phyloP scores from a whole-genome alignment of 1,284 basidiomycete species.

The Sanghuangporus baumii region DNA sequence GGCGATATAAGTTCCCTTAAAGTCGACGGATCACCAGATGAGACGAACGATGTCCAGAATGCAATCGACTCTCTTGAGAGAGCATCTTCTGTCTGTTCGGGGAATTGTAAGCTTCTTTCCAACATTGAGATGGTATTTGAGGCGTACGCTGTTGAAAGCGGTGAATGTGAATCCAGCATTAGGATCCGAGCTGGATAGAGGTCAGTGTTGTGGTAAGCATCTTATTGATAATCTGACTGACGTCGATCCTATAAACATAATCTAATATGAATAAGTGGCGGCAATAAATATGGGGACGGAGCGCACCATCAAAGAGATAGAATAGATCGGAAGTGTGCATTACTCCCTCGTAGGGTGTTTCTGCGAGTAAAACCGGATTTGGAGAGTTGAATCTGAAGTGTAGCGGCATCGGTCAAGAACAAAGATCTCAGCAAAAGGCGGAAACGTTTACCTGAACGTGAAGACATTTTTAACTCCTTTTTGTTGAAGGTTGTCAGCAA shows the following conservation, averaged over 20 bases:
- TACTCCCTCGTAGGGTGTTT: conserved; percentile 33
- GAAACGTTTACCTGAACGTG: conserved; percentile 21
- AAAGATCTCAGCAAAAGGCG: not conserved
- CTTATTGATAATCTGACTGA: conserved; percentile 18
- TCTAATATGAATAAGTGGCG: not conserved
- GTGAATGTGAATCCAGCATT: conserved; percentile 33
- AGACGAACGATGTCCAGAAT: conserved; percentile 42
- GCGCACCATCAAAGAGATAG: conserved; percentile 37
- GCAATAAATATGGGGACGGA: not conserved
- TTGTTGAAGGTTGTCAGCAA: conserved; percentile 30
- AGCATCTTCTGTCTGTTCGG: conserved; percentile 32
- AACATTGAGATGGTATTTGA: conserved; percentile 4
- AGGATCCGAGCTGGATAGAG: not conserved
- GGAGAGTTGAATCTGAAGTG: conserved; percentile 26
- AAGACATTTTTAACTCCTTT: conserved; percentile 32
- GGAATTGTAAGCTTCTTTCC: not conserved
- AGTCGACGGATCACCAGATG: conserved; percentile 31
- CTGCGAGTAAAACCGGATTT: conserved; percentile 34
- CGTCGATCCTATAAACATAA: conserved; percentile 29
- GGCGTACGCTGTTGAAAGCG: conserved; percentile 33
- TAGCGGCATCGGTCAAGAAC: not conserved
- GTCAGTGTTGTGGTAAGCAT: not conserved
- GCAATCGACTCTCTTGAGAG: conserved; percentile 37
- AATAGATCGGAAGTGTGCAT: conserved; percentile 43
- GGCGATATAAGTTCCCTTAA: conserved; percentile 28